Evolutionary conservation across 805 yeast species (phyloP), one percentile per base, ranked within the genome.

Genomic region (Myxozyma vanderwaltii): DNA sequence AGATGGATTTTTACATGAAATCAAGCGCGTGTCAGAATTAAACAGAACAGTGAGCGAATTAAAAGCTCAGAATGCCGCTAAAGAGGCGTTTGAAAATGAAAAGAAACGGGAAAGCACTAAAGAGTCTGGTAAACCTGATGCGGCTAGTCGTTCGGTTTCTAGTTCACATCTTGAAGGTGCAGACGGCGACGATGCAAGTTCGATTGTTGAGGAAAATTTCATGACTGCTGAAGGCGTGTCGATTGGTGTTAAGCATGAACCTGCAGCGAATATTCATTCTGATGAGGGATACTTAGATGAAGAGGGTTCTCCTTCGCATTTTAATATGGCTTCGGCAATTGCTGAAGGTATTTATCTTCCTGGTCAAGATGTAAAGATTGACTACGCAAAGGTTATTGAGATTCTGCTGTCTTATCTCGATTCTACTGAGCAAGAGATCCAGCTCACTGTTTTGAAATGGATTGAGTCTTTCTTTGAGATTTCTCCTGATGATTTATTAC

Each of bases 381-480:
- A 91, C 73, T 89, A 84, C 67, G 83, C 92, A 4, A 86, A 84
- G 64, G 85, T 92, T 45, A 85, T 91, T 36, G 89, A 86, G 50
- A 89, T 92, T 41, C 72, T 94, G 50, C 82, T 92, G n/a, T 82
- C 90, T 1, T 89, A 89, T 63, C 77, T 94, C 52, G 89, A 88
- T 62, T 83, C 86, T 1, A 79, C 87, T 0, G 90, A 85, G 61
- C 82, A 81, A 45, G 89, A 89, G 66, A 88, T 91, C 46, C 95
- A 89, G 71, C 72, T 85, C 33, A 88, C 88, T 2, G 89, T 89
- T 0, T 76, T 92, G 51, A 82, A 84, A 48, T 94, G 99, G 99
- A 74, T 94, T 15, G 85, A 82, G 55, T 84, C 85, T 17, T 76
- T 94, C 35, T 74, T 94, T 26, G 82, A 81, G 15, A 83, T 88